A percentile compares a stretch with the other conserved stretches of the same genome.
phyloP scores from a whole-genome alignment of 495 filamentous ascomycete genomes.

The Hypoxylon lenormandii region DNA sequence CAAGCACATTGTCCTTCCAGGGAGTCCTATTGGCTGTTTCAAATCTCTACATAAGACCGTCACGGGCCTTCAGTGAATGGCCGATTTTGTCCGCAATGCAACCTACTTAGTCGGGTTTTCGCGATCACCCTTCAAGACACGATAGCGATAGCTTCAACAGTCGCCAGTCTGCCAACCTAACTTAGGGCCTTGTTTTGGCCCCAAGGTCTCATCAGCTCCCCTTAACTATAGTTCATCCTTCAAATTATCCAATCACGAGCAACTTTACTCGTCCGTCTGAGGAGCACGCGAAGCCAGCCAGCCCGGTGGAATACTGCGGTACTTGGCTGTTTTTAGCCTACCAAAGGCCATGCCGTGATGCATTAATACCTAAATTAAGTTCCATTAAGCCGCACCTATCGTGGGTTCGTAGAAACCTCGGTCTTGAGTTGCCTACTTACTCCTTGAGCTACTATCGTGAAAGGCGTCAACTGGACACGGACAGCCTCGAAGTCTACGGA shows the following conservation, averaged over 20 bases:
- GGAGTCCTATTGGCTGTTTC: constrained; percentile 28
- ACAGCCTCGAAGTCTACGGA: background rate
- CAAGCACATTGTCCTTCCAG: constrained; percentile 39
- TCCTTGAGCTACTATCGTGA: constrained; percentile 6
- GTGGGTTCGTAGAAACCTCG: constrained; percentile 21
- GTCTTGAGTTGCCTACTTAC: constrained; percentile 1
- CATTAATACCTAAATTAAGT: constrained; percentile 46
- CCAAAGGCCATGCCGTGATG: constrained; percentile 15
- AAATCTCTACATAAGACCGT: constrained; percentile 8
- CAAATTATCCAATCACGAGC: constrained; percentile 21
- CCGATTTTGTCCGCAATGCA: constrained; percentile 41
- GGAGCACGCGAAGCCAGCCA: constrained; percentile 11
- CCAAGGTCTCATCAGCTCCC: constrained; percentile 24
- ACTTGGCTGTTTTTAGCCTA: constrained; percentile 45
- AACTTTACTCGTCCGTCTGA: constrained; percentile 17
- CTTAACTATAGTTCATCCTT: constrained; percentile 15
- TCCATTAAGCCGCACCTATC: constrained; percentile 42
- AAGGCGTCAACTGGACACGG: constrained; percentile 9
- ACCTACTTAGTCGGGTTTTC: constrained; percentile 37
- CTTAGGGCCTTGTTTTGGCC: background rate
- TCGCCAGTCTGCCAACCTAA: constrained; percentile 1
- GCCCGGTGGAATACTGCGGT: constrained; percentile 33
- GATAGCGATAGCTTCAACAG: constrained; percentile 38
- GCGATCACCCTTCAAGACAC: constrained; percentile 29
- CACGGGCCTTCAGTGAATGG: constrained; percentile 20